Percentiles rank a stretch among this genome's conserved stretches.
phyloP scores from a whole-genome alignment of 768 basidiomycete species.

The Rhizopogon vinicolor region DNA sequence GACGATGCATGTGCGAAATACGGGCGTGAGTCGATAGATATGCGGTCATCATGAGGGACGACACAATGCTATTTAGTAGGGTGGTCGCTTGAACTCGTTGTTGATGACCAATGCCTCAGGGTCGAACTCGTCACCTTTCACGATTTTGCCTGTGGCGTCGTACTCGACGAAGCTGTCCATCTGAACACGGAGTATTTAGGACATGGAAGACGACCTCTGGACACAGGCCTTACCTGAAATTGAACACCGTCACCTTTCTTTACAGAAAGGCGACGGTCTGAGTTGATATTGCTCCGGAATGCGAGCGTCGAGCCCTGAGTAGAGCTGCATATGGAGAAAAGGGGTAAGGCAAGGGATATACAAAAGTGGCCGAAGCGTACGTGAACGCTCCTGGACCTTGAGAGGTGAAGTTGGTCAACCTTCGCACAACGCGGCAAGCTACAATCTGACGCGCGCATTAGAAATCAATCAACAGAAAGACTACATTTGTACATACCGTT shows the following conservation, averaged over 20 bases:
- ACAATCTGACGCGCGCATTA: conserved; percentile 47
- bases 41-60: not conserved
- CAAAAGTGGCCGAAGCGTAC: conserved; percentile 32
- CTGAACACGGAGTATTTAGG: conserved; percentile 28
- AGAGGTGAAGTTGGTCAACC: conserved; percentile 54
- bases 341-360: conserved; percentile 4
- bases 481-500: conserved; percentile 38
- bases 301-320: conserved; percentile 50
- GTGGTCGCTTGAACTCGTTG: conserved; percentile 61
- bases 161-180: conserved; percentile 67
- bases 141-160: conserved; percentile 51
- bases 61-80: conserved; percentile 23
- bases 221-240: conserved; percentile 42
- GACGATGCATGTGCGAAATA: not conserved
- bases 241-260: conserved; percentile 50
- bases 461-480: not conserved
- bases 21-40: not conserved
- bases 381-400: conserved; percentile 45
- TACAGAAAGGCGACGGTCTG: conserved; percentile 22
- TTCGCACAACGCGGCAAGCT: conserved; percentile 57
- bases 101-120: conserved; percentile 55
- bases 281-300: conserved; percentile 41
- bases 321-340: conserved; percentile 27
- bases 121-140: conserved; percentile 44
- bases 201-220: not conserved